phyloP scores from a whole-genome alignment of 164 flowering plant species.

The Pachysandra terminalis region DNA sequence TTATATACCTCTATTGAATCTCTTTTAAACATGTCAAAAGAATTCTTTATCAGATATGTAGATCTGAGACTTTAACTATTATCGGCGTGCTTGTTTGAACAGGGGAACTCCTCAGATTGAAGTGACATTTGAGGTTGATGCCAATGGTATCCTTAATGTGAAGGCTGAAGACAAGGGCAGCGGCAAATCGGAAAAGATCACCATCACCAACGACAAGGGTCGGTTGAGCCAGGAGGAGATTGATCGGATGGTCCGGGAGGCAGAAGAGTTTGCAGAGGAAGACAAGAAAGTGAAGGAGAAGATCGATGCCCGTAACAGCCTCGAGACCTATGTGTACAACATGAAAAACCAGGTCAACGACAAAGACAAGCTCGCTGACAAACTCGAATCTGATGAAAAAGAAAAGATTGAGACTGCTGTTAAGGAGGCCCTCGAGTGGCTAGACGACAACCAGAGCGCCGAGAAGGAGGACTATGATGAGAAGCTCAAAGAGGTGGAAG shows the following conservation, averaged over 20 bases:
- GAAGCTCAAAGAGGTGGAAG: slow-evolving; percentile 53
- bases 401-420: slow-evolving; percentile 43
- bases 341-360: slow-evolving; percentile 46
- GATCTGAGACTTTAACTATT: not conserved
- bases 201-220: slow-evolving; percentile 53
- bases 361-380: slow-evolving; percentile 51
- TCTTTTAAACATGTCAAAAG: no score
- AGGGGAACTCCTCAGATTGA: slow-evolving; percentile 54
- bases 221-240: slow-evolving; percentile 49
- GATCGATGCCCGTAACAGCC: slow-evolving; percentile 43
- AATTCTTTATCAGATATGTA: not conserved
- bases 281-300: slow-evolving; percentile 56
- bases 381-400: slow-evolving; percentile 44
- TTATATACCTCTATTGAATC: no score
- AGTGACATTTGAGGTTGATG: slow-evolving; percentile 53
- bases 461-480: slow-evolving; percentile 53
- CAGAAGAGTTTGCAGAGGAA: slow-evolving; percentile 54
- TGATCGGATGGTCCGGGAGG: slow-evolving; percentile 46
- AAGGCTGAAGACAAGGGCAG: slow-evolving; percentile 48
- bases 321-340: slow-evolving; percentile 49
- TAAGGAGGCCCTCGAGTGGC: slow-evolving; percentile 54
- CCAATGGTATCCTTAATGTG: slow-evolving; percentile 48
- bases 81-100: slow-evolving; percentile 8
- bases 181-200: slow-evolving; percentile 45
- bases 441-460: slow-evolving; percentile 48